Evolutionary conservation across 108 stramenopile species (phyloP).

Genomic region (Epithemia pelagica): DNA sequence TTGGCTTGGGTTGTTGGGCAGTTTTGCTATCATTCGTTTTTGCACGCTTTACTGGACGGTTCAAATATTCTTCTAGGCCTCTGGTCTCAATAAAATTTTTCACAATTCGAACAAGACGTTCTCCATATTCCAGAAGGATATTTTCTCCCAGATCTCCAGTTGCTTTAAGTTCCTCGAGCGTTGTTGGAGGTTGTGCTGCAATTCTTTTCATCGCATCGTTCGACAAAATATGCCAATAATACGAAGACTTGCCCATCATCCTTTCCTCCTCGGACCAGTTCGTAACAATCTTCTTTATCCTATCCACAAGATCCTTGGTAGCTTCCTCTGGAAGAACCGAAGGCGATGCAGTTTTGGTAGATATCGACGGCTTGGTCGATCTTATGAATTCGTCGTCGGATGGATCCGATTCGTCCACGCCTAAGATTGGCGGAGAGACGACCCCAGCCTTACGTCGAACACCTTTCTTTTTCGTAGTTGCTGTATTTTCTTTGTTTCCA

Average conservation of each 20-base stretch:
- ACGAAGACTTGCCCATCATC: constrained; percentile 58
- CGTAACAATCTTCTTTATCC: constrained; percentile 56
- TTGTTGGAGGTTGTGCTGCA: constrained; percentile 55
- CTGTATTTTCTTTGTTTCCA: constrained; percentile 7
- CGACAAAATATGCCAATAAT: constrained; percentile 80
- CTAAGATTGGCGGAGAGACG: not conserved
- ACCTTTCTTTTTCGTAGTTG: constrained; percentile 13
- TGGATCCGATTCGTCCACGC: constrained; percentile 2
- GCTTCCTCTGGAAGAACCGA: constrained; percentile 43
- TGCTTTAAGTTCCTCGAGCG: constrained; percentile 59
- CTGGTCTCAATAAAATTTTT: constrained; percentile 54
- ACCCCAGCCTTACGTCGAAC: not conserved
- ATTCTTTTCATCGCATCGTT: constrained; percentile 52
- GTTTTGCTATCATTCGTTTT: not conserved
- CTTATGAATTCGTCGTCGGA: constrained; percentile 5
- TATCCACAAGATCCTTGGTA: constrained; percentile 37
- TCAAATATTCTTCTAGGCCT: constrained; percentile 35
- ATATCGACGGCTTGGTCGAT: not conserved
- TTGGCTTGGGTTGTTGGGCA: not conserved
- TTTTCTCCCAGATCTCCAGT: constrained; percentile 60
- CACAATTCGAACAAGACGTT: constrained; percentile 56
- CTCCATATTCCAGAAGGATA: constrained; percentile 74
- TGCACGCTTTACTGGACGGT: constrained; percentile 9
- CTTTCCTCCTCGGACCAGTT: constrained; percentile 84
- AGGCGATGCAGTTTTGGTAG: not conserved